Base-by-base conservation (phyloP, 495 filamentous ascomycete genomes). In the Alectoria sarmentosa region DNA sequence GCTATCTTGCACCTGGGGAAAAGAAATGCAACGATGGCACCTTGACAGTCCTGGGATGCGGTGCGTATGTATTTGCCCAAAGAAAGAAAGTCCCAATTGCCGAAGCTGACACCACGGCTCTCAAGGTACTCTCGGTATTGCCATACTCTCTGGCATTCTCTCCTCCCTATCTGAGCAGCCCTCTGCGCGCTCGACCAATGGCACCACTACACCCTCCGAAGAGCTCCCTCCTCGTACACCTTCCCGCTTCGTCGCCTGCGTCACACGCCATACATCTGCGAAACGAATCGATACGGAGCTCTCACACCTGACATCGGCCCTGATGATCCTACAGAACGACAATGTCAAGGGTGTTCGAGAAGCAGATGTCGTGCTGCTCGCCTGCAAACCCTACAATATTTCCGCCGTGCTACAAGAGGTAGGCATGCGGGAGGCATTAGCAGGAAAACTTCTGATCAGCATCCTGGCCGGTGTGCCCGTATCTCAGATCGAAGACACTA, bases 381-480 rank as follows among this genome's bases (percentile, higher is more conserved):
- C 82, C 8, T 93, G 90, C 78, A 94, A 95, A 73, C 91, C 90
- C 5, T 82, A 90, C 69, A 87, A 88, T 80, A 79, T 87, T 30
- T 70, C 79, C 26, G 83, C 83, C 9, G 81, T 93, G 41, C 78
- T 95, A 9, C 73, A 78, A 28, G 85, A 80, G 54, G 71, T 77
- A 1, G 89, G 87, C 37, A 88, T 95, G 79, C 72, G 74, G 34
- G 80, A 86, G 60, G 90, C 91, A 3, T 76, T 96, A 0, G 68
- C 76, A 14, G 88, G 88, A 3, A 97, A 96, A 68, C 77, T 96
- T 6, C 76, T 97, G 8, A 89, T 97, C 68, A 88, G 84, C 70
- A 90, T 96, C 62, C 82, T 90, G 49, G 92, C 90, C 2, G 92
- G 92, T n/a, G 86, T 93, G 8, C 82, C 86, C 0, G 83, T 84